Evolutionary conservation across 163 green algal species (phyloP), one percentile per base, ranked within the genome.

Genomic region (Chlorella variabilis): DNA sequence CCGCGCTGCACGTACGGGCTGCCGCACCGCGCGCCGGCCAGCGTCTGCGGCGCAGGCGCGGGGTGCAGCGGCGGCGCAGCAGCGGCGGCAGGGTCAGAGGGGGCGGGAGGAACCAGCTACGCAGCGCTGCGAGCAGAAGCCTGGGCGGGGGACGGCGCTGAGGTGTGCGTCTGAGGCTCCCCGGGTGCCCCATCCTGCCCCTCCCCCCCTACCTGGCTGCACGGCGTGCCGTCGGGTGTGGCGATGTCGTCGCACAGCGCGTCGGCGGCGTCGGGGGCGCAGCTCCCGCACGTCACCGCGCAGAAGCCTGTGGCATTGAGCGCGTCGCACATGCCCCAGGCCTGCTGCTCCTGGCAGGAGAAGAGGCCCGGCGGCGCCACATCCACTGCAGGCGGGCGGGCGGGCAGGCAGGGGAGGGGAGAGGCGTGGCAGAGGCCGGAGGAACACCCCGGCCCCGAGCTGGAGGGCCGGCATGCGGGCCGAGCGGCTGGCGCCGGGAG

Each of bases 351-450:
- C 25, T 71, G 34, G 83, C 92, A 96, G 0, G 87, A 91, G 81
- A 85, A 94, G 71, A 82, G 89, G 79, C 93, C 92, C n/a, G 90
- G 88, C 1, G 92, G 92, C n/a, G 89, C 84, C 63, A 92, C 91
- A 88, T 95, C 91, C 1, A 25, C 73, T 80, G 71, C 51, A 67
- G 7, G 29, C 25, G 21, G 59, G 59, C 59, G 38, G 65, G 65
- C 38, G 51, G 36, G 36, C 34, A 73, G 36, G 36, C 21, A 58
- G 69, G n/a, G 36, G 45, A 15, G 11, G 15, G 45, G 45, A 54
- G 45, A 15, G 45, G 45, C 45, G 45, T n/a, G n/a, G n/a, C n/a
- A n/a, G n/a, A n/a, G n/a, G n/a, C n/a, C n/a, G n/a, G n/a, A n/a
- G n/a, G n/a, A n/a, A n/a, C n/a, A n/a, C n/a, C n/a, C n/a, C n/a